Percentiles rank a stretch among this genome's conserved stretches.
Conservation (phyloP, 805 yeast genomes). For the Ogataea sp. region DNA sequence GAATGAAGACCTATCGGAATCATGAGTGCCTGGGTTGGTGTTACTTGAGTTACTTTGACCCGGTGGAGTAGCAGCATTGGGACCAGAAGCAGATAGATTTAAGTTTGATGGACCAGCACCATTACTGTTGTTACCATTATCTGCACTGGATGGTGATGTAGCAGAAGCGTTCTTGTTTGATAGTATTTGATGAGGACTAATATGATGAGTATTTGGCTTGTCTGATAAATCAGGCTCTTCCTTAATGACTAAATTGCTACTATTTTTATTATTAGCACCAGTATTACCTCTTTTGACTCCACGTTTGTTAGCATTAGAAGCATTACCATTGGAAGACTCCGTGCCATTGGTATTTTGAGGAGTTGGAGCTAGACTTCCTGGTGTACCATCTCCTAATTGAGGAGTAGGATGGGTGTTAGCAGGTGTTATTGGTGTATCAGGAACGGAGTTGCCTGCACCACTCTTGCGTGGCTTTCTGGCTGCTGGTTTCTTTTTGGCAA, state of each 20-base stretch:
- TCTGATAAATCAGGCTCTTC: constrained; percentile 16
- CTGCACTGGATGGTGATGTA: background rate
- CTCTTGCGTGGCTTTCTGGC: constrained; percentile 16
- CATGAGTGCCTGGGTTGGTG: constrained; percentile 1
- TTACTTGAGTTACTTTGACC: background rate
- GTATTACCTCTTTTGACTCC: constrained; percentile 1
- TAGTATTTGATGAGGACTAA: constrained; percentile 1
- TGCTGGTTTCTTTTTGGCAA: constrained; percentile 13
- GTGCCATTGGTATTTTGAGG: constrained; percentile 1
- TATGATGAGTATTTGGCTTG: background rate
- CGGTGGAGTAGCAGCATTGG: background rate
- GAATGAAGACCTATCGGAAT: constrained; percentile 11
- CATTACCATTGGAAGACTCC: background rate
- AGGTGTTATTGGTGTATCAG: constrained; percentile 27
- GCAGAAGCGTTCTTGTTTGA: background rate
- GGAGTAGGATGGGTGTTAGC: constrained; percentile 19
- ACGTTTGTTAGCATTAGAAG: background rate
- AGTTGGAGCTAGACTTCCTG: constrained; percentile 4
- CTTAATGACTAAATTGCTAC: constrained; percentile 18
- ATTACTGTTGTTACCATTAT: too few relatives aligned
- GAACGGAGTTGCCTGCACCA: constrained; percentile 15
- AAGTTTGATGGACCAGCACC: too few relatives aligned
- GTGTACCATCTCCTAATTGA: constrained; percentile 7
- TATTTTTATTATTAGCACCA: constrained; percentile 1
- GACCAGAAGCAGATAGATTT: too few relatives aligned